phyloP scores from a whole-genome alignment of 2,329 filamentous ascomycete species.

The Thyridium curvatum region DNA sequence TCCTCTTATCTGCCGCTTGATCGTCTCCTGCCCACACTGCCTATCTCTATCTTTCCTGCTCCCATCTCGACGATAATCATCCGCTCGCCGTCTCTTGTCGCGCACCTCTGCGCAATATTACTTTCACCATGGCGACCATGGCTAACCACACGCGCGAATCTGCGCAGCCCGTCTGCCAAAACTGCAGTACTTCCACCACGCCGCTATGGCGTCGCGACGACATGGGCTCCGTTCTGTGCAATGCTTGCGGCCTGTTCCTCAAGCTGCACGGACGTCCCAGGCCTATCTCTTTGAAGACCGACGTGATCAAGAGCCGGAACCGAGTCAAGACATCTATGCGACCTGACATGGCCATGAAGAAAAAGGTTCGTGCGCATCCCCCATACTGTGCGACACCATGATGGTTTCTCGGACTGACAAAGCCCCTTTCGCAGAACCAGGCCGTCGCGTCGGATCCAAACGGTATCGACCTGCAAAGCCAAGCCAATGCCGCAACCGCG shows the following conservation, averaged over 20 bases:
- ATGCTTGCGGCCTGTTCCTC: conserved; percentile 94
- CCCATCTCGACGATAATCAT: conserved; percentile 1
- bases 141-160: conserved; percentile 51
- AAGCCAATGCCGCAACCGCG: conserved; percentile 45
- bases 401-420: not conserved
- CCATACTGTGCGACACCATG: conserved; percentile 1
- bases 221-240: conserved; percentile 91
- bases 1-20: not conserved
- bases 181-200: conserved; percentile 92
- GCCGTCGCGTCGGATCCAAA: conserved; percentile 40
- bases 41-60: not conserved
- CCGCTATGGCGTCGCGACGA: conserved; percentile 97
- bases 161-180: conserved; percentile 90
- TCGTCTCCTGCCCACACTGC: not conserved
- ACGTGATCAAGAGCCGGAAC: conserved; percentile 99
- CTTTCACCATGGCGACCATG: conserved; percentile 38
- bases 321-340: conserved; percentile 78
- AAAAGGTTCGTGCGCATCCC: conserved; percentile 58
- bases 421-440: not conserved
- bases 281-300: conserved; percentile 94
- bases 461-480: conserved; percentile 48
- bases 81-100: conserved; percentile 1
- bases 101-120: conserved; percentile 17
- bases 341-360: conserved; percentile 71
- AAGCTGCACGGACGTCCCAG: conserved; percentile 92